Conservation (phyloP, 352 stramenopile genomes). For the Pythium aphanidermatum region DNA sequence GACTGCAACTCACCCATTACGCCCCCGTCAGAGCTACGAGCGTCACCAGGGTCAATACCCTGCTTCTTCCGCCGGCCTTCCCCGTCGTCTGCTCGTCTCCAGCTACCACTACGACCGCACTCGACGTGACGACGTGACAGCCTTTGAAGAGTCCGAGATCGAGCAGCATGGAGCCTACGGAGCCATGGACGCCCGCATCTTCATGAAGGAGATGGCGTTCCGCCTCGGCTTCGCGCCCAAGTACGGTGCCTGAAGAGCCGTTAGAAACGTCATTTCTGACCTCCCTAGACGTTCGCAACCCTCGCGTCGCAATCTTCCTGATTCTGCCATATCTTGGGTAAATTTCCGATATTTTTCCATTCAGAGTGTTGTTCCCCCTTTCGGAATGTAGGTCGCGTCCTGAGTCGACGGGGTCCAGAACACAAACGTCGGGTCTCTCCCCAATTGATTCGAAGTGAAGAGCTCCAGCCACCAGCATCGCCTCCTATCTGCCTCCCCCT, state of each 20-base stretch:
- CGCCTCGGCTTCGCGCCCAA: conserved; percentile 68
- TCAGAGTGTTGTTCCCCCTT: too few relatives aligned
- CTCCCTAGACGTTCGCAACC: too few relatives aligned
- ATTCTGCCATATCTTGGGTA: too few relatives aligned
- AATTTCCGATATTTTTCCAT: too few relatives aligned
- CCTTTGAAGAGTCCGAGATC: conserved; percentile 43
- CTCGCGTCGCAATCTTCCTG: neutral
- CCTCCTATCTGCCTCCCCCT: neutral
- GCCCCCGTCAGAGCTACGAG: conserved; percentile 56
- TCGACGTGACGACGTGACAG: conserved; percentile 42
- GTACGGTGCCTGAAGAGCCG: conserved; percentile 44
- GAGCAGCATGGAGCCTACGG: conserved; percentile 52
- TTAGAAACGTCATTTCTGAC: neutral
- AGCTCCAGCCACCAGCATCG: neutral
- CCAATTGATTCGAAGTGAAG: too few relatives aligned
- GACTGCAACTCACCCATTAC: conserved; percentile 31
- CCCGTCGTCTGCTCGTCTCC: conserved; percentile 38
- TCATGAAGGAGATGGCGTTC: conserved; percentile 78
- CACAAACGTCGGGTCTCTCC: too few relatives aligned
- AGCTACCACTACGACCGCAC: conserved; percentile 61
- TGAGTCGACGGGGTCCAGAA: too few relatives aligned
- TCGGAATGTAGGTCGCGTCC: too few relatives aligned
- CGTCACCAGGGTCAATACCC: conserved; percentile 55
- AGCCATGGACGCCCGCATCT: conserved; percentile 59
- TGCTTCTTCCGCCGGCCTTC: conserved; percentile 1